Conservation (phyloP, 1,139 yeast species). For the Debaryomyces subglobosus region DNA sequence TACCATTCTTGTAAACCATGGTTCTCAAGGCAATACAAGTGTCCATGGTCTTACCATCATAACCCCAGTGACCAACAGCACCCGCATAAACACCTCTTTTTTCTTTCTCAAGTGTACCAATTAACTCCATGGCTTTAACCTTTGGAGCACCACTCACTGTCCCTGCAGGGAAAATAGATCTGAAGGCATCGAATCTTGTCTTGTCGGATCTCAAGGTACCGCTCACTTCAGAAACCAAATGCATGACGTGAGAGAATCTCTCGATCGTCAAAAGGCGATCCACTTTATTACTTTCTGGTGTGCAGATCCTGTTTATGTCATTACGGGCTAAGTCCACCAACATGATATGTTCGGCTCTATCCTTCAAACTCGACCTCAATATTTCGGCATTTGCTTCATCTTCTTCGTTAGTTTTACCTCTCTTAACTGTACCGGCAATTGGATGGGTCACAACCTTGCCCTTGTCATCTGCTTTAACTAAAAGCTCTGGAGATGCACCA, state of each 20-base stretch:
- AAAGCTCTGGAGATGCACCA: conserved; percentile 95
- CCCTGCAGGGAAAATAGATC: conserved; percentile 98
- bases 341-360: conserved; percentile 98
- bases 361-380: conserved; percentile 79
- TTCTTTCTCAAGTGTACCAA: conserved; percentile 85
- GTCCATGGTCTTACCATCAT: conserved; percentile 90
- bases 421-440: conserved; percentile 91
- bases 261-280: conserved; percentile 89
- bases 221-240: conserved; percentile 90
- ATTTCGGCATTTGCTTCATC: conserved; percentile 81
- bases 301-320: conserved; percentile 92
- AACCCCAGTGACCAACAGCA: conserved; percentile 99
- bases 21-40: conserved; percentile 97
- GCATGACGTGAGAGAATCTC: conserved; percentile 97
- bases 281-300: conserved; percentile 79
- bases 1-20: conserved; percentile 90
- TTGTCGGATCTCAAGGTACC: conserved; percentile 84
- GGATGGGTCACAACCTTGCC: conserved; percentile 91
- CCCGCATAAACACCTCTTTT: conserved; percentile 98
- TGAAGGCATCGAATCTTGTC: conserved; percentile 92
- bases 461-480: conserved; percentile 76
- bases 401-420: conserved; percentile 90
- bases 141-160: conserved; percentile 99
- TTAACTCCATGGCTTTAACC: conserved; percentile 93
- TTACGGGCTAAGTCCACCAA: conserved; percentile 95